Evolutionary conservation across 148 eudicot species (phyloP), one percentile per base, ranked within the genome.

Genomic region (Rhododendron williamsianum): DNA sequence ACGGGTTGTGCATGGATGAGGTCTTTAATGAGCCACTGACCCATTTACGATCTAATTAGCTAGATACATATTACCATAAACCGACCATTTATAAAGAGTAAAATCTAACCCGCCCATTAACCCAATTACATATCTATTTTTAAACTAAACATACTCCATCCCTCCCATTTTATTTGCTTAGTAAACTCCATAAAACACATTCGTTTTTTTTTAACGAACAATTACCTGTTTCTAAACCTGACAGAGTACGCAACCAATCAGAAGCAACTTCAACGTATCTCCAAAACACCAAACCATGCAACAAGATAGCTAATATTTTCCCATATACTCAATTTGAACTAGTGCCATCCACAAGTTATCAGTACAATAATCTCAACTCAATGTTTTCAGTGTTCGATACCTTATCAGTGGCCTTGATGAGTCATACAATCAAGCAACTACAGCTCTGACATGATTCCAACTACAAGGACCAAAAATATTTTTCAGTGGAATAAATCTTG

Each of bases 401-500:
- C 30, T 15, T n/a, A 15, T 81, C 76, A 78, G 19, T 46, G 41
- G 58, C 84, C 33, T 38, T 19, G 74, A 81, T 10, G n/a, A 23
- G 54, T 4, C n/a, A 82, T n/a, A 45, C 13, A 54, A 63, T 30
- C 45, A 15, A 10, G 9, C 45, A 30, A 36, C 23, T 13, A 18
- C 2, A 45, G 51, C 51, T 69, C 43, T 16, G 9, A 23, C 35
- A 23, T 63, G 45, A n/a, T 23, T 35, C 45, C 11, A 35, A 67
- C 33, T 30, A 82, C 60, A 12, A 12, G 30, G 0, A 4, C 60
- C 48, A 30, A 72, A 76, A 74, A 1, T 71, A 25, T 1, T 30
- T 27, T 15, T 89, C 79, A 91, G 81, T 88, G 83, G 86, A 93
- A 97, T 45, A 94, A 89, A 91, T 95, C 98, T 87, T 92, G 99